phyloP scores from a whole-genome alignment of 345 rosid species.

The Kernera saxatilis region DNA sequence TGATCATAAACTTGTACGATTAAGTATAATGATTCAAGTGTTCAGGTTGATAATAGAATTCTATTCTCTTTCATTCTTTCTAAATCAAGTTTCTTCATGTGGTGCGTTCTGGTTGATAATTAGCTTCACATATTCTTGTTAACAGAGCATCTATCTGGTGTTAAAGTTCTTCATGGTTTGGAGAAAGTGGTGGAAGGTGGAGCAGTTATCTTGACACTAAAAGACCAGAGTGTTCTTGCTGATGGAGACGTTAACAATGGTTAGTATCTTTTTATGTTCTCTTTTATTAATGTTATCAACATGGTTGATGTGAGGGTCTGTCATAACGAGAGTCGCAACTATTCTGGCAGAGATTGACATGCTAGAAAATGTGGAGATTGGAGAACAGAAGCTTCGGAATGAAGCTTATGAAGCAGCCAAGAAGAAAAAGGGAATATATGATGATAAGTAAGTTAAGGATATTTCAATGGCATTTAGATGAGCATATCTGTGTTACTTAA shows the following conservation, averaged over 20 bases:
- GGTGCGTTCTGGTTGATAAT: slow-evolving; percentile 9
- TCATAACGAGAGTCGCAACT: slow-evolving; percentile 36
- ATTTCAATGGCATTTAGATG: slow-evolving; percentile 12
- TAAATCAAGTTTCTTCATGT: slow-evolving; percentile 8
- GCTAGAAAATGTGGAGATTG: slow-evolving; percentile 98
- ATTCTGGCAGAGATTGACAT: slow-evolving; percentile 72
- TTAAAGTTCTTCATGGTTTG: slow-evolving; percentile 84
- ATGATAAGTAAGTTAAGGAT: slow-evolving; percentile 59
- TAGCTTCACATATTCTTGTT: slow-evolving; percentile 8
- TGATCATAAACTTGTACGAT: neutral
- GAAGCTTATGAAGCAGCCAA: slow-evolving; percentile 92
- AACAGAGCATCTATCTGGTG: slow-evolving; percentile 75
- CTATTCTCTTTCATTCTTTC: neutral
- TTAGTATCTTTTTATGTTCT: slow-evolving; percentile 28
- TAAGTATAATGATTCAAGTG: neutral
- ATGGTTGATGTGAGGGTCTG: slow-evolving; percentile 24
- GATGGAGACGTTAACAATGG: slow-evolving; percentile 86
- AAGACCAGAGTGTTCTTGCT: slow-evolving; percentile 85
- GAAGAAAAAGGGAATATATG: slow-evolving; percentile 72
- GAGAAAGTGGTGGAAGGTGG: slow-evolving; percentile 95
- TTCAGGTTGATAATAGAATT: neutral
- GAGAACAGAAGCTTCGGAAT: slow-evolving; percentile 87
- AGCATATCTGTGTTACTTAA: neutral
- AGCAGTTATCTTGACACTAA: slow-evolving; percentile 90
- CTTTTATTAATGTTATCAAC: slow-evolving; percentile 7